Evolutionary conservation across 192 early-diverging fungal species (phyloP).

Genomic region (Umbelopsis vinacea): DNA sequence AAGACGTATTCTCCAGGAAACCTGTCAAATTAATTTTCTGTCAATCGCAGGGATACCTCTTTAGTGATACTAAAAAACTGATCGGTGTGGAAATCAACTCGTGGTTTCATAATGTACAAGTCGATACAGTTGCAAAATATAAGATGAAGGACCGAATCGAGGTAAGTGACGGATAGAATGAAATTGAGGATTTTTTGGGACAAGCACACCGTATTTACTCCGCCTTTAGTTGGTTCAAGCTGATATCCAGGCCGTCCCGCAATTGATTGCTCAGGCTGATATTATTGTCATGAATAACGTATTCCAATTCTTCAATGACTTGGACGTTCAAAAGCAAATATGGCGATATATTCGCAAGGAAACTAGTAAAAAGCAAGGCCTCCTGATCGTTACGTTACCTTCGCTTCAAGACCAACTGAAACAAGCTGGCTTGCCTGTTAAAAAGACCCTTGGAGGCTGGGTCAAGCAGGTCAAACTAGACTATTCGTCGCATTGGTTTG

Average conservation of each 20-base stretch:
- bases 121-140: conserved; percentile 54
- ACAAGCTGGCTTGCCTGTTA: conserved; percentile 54
- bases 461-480: conserved; percentile 53
- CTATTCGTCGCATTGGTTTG: conserved; percentile 44
- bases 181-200: neutral
- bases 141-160: conserved; percentile 55
- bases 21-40: too few species aligned
- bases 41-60: conserved; percentile 49
- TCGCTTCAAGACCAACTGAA: conserved; percentile 61
- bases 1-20: too few species aligned
- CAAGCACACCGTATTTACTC: neutral
- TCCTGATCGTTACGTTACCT: conserved; percentile 53
- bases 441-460: conserved; percentile 48
- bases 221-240: conserved; percentile 47
- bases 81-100: conserved; percentile 66
- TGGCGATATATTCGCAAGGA: conserved; percentile 58
- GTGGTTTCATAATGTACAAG: conserved; percentile 59
- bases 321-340: conserved; percentile 48
- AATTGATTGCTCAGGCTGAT: conserved; percentile 49
- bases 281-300: conserved; percentile 67
- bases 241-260: conserved; percentile 47
- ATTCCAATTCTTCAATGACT: conserved; percentile 60
- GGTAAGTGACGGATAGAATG: conserved; percentile 26
- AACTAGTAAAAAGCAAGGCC: conserved; percentile 42
- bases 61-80: conserved; percentile 53